Evolutionary conservation across 495 filamentous ascomycete species (phyloP).

Genomic region (Hypoxylon rickii): DNA sequence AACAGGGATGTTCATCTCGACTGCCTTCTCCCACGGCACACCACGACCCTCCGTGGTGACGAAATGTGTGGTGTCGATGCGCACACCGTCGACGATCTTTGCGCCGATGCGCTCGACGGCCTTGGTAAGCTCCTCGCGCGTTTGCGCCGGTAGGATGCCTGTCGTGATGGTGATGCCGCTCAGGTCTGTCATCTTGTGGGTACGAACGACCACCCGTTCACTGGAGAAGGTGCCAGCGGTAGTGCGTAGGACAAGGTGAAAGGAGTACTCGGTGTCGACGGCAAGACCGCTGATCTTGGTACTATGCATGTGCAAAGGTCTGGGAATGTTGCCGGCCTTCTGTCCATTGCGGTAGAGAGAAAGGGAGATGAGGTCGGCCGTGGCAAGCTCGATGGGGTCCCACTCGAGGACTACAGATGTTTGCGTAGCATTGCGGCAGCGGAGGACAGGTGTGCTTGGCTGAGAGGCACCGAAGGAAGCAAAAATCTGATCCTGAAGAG

Average conservation of each 20-base stretch:
- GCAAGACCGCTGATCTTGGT: constrained; percentile 98
- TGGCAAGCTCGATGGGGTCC: constrained; percentile 93
- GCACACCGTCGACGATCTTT: constrained; percentile 85
- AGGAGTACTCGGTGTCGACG: constrained; percentile 92
- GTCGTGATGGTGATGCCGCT: constrained; percentile 94
- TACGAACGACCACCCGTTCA: constrained; percentile 82
- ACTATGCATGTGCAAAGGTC: constrained; percentile 78
- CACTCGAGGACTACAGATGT: constrained; percentile 97
- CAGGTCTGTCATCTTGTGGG: constrained; percentile 98
- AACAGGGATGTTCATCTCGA: constrained; percentile 97
- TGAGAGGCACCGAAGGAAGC: constrained; percentile 79
- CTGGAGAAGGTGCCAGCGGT: constrained; percentile 84
- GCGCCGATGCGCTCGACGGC: constrained; percentile 89
- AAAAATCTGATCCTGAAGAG: constrained; percentile 86
- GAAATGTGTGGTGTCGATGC: constrained; percentile 98
- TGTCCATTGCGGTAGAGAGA: constrained; percentile 92
- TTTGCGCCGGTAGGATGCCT: constrained; percentile 76
- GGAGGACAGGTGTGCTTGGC: constrained; percentile 78
- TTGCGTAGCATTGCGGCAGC: constrained; percentile 94
- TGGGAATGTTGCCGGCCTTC: constrained; percentile 92
- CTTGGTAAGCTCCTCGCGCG: constrained; percentile 71
- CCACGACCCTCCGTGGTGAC: constrained; percentile 96
- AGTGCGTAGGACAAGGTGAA: constrained; percentile 89
- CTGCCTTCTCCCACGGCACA: constrained; percentile 88
- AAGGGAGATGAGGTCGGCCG: constrained; percentile 83